Evolutionary conservation across 371 early-diverging fungal species (phyloP), one percentile per base, ranked within the genome.

Genomic region (Batrachochytrium dendrobatidis): DNA sequence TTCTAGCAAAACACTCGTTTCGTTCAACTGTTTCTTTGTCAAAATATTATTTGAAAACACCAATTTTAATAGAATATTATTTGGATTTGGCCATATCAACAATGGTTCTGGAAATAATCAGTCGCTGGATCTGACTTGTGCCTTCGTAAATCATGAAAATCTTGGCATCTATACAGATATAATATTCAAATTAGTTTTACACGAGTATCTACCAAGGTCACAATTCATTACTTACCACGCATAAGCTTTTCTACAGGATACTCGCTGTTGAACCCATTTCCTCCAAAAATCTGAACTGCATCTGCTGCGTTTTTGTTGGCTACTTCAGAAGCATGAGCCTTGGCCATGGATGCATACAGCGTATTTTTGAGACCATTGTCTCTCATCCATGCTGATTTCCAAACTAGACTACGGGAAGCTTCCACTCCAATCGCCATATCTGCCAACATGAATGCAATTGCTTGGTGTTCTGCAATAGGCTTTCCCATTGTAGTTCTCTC

Each of bases 71-170:
- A 39, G 15, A 39, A 39, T 12, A 12, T n/a, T 39, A 39, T n/a
- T 12, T 15, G 15, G 39, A 39, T 59, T 74, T 74, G 20, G 75
- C 67, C 3, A 39, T 32, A 57, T 92, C 90, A 10, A 86, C 75
- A 31, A 92, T 53, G 20, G 78, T 68, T 45, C 91, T 80, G 55
- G 88, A 86, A 67, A 94, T 89, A 58, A 96, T 86, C 53, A 94
- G 70, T 48, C 95, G 83, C 77, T 95, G 95, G 67, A 95, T 91
- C 77, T 96, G 94, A 18, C 87, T 84, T 4, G 97, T 96, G 55
- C 97, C 97, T 74, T 96, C 97, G 67, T 95, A 96, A 58, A 96
- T 95, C 76, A 86, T 87, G 77, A 92, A 94, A 65, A 94, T 94
- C 75, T 91, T 93, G 50, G 94, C 91, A 63, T 92, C 93, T 54